Base-by-base conservation (phyloP, 1,284 basidiomycete species). In the Cryptococcus jaspeensis region DNA sequence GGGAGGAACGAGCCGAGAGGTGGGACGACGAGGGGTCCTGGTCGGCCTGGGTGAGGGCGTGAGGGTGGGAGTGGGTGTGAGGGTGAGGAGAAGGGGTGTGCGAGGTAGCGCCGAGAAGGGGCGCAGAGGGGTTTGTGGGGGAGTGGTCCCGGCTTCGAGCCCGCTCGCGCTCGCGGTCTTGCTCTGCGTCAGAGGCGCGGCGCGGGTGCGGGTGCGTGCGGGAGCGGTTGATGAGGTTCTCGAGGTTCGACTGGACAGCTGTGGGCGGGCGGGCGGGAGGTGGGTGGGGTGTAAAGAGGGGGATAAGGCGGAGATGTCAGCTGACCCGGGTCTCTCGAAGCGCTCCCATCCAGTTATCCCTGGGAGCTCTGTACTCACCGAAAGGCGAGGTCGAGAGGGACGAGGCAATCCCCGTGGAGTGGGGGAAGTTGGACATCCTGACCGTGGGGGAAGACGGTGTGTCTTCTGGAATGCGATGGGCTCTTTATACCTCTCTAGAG, bases 171-270 rank as follows among this genome's bases (percentile, higher is more conserved):
- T n/a, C n/a, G n/a, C n/a, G n/a, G n/a, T 51, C 28, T 41, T 64
- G 52, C 37, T 50, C n/a, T 45, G 56, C 42, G 13, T 56, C 53
- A 6, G 66, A 65, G 4, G 41, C 28, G 44, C 71, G 55, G 22
- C 64, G 52, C 8, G 66, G 53, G 42, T 67, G 60, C 8, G 70
- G 66, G 55, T 70, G 63, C 23, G 60, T 60, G 12, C 67, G 62
- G 38, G 71, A 70, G 37, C 67, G 70, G 37, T 66, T 65, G 55
- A 77, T 77, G 32, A 78, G 64, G 32, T 58, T 66, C 55, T 76
- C 76, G 41, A 78, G 69, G 48, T 74, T 75, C 46, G 62, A 66
- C 46, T 75, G 72, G 23, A 74, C 65, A 15, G 73, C 76, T 78
- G 56, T 11, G n/a, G n/a, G 40, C 40, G 51, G 22, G 51, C 36